Evolutionary conservation across 1,284 basidiomycete species (phyloP).

Genomic region (Heterobasidion irregulare): DNA sequence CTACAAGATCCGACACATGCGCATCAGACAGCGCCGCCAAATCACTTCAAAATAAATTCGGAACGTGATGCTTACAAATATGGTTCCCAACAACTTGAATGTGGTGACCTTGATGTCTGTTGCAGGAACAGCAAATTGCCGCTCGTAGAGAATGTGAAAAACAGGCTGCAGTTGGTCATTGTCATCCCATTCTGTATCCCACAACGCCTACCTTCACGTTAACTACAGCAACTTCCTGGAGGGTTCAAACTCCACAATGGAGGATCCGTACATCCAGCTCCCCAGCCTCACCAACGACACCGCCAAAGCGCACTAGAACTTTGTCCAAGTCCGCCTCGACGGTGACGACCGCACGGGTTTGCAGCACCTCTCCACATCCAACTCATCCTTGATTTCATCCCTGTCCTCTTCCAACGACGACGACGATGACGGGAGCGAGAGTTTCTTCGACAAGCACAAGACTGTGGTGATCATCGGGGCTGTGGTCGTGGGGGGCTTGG

Average conservation of each 20-base stretch:
- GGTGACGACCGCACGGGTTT: constrained; percentile 37
- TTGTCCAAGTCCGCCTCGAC: constrained; percentile 36
- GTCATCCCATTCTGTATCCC: neutral
- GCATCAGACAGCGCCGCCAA: neutral
- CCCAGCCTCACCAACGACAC: constrained; percentile 14
- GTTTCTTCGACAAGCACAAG: neutral
- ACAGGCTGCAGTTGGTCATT: neutral
- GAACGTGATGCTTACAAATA: neutral
- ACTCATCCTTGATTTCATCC: neutral
- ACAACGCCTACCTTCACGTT: too few relatives aligned
- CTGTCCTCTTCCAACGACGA: neutral
- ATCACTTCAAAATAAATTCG: neutral
- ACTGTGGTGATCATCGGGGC: neutral
- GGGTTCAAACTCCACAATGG: too few relatives aligned
- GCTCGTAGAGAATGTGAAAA: neutral
- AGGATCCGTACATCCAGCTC: constrained; percentile 8
- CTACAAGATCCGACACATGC: neutral
- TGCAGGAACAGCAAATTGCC: neutral
- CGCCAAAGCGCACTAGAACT: constrained; percentile 13
- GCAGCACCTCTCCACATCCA: neutral
- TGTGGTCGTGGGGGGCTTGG: neutral
- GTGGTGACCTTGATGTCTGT: neutral
- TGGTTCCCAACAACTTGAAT: neutral
- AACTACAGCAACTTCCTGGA: too few relatives aligned
- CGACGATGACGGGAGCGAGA: neutral